Evolutionary conservation across 169 alveolate genomes (phyloP), one percentile per base, ranked within the genome.

Genomic region (Plasmodium ovale): DNA sequence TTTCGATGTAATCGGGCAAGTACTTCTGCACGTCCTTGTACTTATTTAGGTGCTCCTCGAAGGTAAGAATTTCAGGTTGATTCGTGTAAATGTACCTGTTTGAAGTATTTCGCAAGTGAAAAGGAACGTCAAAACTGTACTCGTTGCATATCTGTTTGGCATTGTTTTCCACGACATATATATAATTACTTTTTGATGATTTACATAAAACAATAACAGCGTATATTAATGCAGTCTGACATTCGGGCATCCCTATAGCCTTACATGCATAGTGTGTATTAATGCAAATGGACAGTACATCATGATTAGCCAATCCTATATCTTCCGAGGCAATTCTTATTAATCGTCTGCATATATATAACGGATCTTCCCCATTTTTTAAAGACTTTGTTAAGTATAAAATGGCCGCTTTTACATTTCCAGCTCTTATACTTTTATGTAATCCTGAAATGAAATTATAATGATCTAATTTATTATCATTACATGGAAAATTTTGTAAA

Each of bases 191-290:
- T 65, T 79, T 79, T 27, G 89, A 44, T 5, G 89, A 79, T 65
- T 64, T 79, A 58, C 89, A 79, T 42, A 79, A 79, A 79, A 65
- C 89, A 33, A 79, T 65, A 54, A 79, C 89, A 16, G 89, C 89
- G 39, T 79, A 79, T 47, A 79, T 79, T 65, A 79, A 58, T 21
- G 89, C 51, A 27, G 89, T 79, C 29, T 79, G 89, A 16, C 89
- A 79, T 47, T 79, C 89, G 51, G 89, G 89, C 89, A 79, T 79
- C 33, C 89, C 89, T 64, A 79, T 79, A 47, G 89, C 89, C 60
- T 79, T 62, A 37, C 89, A 79, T 47, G 89, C 89, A 79, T 79
- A 79, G 23, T 79, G 89, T 47, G 89, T 79, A 56, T 79, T 79
- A 54, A 79, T 39, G 42, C 89, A 79, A 19, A 64, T 53, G 14